A percentile compares a stretch with the other conserved stretches of the same genome.
Conservation (phyloP, 2,329 filamentous ascomycete species). For the Fusarium longipes region DNA sequence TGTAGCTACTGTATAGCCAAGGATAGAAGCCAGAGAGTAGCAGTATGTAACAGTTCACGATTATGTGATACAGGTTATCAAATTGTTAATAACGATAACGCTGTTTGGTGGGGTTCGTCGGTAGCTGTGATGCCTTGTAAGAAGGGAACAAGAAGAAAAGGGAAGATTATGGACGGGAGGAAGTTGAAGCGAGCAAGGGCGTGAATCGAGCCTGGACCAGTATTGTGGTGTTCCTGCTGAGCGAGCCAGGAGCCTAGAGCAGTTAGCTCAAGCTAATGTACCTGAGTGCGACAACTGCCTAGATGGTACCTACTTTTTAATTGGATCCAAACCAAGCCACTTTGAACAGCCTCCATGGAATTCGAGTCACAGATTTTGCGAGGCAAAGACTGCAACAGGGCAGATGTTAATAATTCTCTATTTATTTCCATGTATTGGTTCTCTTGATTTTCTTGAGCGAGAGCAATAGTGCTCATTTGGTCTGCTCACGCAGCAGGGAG, state of each 20-base stretch:
- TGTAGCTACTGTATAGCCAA: slow-evolving; percentile 41
- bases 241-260: slow-evolving; percentile 38
- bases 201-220: slow-evolving; percentile 43
- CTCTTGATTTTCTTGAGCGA: background rate
- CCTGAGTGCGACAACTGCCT: slow-evolving; percentile 37
- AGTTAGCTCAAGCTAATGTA: slow-evolving; percentile 32
- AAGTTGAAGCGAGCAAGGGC: slow-evolving; percentile 34
- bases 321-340: slow-evolving; percentile 36
- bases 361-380: slow-evolving; percentile 26
- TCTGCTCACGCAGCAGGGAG: slow-evolving; percentile 22
- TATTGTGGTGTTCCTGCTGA: slow-evolving; percentile 45
- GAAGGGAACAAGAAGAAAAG: slow-evolving; percentile 4
- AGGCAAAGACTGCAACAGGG: background rate
- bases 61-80: slow-evolving; percentile 12
- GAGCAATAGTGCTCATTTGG: slow-evolving; percentile 21
- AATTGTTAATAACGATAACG: slow-evolving; percentile 7
- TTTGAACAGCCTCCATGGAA: slow-evolving; percentile 23
- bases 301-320: slow-evolving; percentile 24
- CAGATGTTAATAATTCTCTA: background rate
- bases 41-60: slow-evolving; percentile 30
- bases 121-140: slow-evolving; percentile 41
- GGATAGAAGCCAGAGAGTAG: slow-evolving; percentile 36
- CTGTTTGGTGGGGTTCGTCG: slow-evolving; percentile 22
- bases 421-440: background rate
- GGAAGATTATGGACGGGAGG: slow-evolving; percentile 25